A percentile compares a stretch with the other conserved stretches of the same genome.
Evolutionary conservation across 2,329 filamentous ascomycete genomes (phyloP).

Genomic region (Talaromyces sp.): DNA sequence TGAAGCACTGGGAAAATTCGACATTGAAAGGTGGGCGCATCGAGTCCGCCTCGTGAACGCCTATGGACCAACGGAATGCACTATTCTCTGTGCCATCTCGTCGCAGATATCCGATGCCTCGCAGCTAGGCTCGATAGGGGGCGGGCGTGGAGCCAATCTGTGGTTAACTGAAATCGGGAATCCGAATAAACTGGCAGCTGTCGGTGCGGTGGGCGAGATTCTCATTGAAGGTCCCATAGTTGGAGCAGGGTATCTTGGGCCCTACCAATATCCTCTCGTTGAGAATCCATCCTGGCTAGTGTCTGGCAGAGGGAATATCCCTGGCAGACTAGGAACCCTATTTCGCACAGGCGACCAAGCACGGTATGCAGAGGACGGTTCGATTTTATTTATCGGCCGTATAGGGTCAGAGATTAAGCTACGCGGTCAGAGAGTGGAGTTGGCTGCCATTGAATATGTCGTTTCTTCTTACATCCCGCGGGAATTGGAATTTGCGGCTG

Average conservation of each 20-base stretch:
- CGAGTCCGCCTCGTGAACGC: conserved; percentile 1
- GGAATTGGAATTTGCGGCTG: background rate
- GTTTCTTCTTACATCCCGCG: conserved; percentile 5
- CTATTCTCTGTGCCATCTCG: conserved; percentile 9
- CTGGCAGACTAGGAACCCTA: conserved; percentile 21
- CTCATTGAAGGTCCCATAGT: conserved; percentile 38
- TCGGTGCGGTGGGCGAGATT: conserved; percentile 34
- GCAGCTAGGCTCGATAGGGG: conserved; percentile 40
- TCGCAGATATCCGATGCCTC: conserved; percentile 30
- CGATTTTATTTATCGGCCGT: conserved; percentile 22
- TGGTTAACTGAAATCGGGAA: conserved; percentile 24
- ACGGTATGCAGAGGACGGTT: conserved; percentile 16
- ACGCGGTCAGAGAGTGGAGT: conserved; percentile 55
- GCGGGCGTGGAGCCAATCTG: conserved; percentile 29
- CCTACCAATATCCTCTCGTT: conserved; percentile 22
- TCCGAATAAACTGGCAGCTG: conserved; percentile 37
- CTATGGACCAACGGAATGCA: conserved; percentile 6
- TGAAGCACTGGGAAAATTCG: background rate
- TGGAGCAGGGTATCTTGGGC: conserved; percentile 40
- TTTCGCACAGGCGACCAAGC: conserved; percentile 32
- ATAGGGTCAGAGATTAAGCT: conserved; percentile 53
- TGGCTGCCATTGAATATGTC: conserved; percentile 36
- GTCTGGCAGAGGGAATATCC: conserved; percentile 31
- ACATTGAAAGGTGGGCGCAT: background rate
- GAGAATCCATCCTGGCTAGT: conserved; percentile 28